Base-by-base conservation (phyloP, 352 stramenopile species). In the Phytopythium cucurbitacearum region DNA sequence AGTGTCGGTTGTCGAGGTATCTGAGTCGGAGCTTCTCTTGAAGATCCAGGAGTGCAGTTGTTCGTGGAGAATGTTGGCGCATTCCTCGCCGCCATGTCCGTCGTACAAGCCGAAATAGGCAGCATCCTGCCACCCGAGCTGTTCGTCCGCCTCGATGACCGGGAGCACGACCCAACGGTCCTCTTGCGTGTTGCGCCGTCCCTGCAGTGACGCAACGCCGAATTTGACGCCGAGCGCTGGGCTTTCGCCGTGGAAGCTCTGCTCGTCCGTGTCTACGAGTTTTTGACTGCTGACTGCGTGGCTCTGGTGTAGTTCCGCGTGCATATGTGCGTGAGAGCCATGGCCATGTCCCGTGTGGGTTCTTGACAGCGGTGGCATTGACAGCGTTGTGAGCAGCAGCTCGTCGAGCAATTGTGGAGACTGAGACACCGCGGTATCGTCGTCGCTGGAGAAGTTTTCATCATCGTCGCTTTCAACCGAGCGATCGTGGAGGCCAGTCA, bases 21-120 rank as follows among this genome's bases (percentile, higher is more conserved):
- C 8, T 6, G 37, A 36, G 21, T 45, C 16, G 37, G 45, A 7
- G 8, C 32, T 38, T 38, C 21, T 28, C 21, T 54, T 62, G 32
- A 89, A 80, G 16, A 95, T 67, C 67, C 71, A 85, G 39, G 53
- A 58, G 51, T 95, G 85, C 34, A 96, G 67, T 47, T 88, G 73
- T 4, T 91, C 73, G 41, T 85, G 76, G 5, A 96, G 69, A 45
- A 89, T 88, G 34, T 67, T 77, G 11, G 81, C 73, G 44, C 76
- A 87, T 35, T 84, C 79, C 12, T 89, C 75, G 7, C 87, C 87
- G 1, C 78, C 78, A 21, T 96, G 87, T 21, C 87, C 87, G 49
- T 96, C 87, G 64, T 91, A 96, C 16, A 96, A 42, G 0, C 76
- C 87, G 12, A 90, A 64, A 48, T 89, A 94, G 7, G 77, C 63